These are phyloP conservation scores for Henningerozyma blattae DNA, from an alignment of 805 yeast species.

Conservation along the genomic window DNA sequence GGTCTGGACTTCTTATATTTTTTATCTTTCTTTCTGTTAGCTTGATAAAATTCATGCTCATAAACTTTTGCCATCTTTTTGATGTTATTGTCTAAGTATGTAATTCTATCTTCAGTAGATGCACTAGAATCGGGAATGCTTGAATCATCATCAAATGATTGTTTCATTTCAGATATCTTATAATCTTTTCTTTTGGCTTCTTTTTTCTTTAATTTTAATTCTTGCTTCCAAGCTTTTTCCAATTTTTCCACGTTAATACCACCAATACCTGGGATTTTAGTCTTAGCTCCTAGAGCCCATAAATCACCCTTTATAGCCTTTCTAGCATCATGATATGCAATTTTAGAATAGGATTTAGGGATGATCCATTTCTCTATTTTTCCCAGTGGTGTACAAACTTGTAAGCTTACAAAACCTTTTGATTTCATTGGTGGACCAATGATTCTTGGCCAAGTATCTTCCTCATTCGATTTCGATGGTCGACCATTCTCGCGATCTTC, in stretches of 20 bases:
- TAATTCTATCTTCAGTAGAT: conserved; percentile 3
- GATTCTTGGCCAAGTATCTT: conserved; percentile 57
- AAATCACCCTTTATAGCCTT: conserved; percentile 75
- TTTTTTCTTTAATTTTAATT: conserved; percentile 11
- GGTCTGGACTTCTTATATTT: conserved; percentile 4
- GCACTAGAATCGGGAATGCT: not conserved
- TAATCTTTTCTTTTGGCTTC: conserved; percentile 10
- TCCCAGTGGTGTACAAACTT: conserved; percentile 71
- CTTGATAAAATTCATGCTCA: conserved; percentile 9
- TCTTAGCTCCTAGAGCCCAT: conserved; percentile 68
- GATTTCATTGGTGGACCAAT: conserved; percentile 60
- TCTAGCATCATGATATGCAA: conserved; percentile 79
- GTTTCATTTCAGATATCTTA: not conserved
- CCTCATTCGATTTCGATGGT: not conserved
- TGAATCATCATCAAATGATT: not conserved
- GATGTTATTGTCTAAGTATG: no score
- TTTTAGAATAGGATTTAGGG: conserved; percentile 64
- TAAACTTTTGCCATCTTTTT: conserved; percentile 9
- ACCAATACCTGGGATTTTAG: conserved; percentile 26
- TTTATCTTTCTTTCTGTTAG: conserved; percentile 5
- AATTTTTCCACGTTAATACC: conserved; percentile 16
- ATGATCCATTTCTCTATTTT: conserved; percentile 78
- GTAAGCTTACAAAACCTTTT: conserved; percentile 72
- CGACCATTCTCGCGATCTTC: conserved; percentile 19
- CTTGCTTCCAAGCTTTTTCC: conserved; percentile 15